Evolutionary conservation across 176 grass and related monocot genomes (phyloP).

Genomic region (Zoysia japonica): DNA sequence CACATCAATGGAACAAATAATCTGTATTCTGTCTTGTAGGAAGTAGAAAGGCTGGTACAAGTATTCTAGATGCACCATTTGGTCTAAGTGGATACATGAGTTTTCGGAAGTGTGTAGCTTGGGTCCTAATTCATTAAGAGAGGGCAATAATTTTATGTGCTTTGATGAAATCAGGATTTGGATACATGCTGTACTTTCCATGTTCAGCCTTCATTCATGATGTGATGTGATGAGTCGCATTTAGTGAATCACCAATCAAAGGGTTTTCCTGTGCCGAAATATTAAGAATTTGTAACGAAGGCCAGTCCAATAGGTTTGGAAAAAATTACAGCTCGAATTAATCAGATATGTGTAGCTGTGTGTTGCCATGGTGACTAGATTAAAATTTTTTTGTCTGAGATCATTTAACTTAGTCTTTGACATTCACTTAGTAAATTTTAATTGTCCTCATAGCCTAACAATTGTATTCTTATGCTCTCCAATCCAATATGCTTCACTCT

Average conservation of each 20-base stretch:
- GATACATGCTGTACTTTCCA: not conserved
- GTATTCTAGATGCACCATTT: not conserved
- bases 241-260: not conserved
- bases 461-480: not conserved
- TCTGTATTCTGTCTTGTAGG: conserved; percentile 12
- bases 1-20: not conserved
- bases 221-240: not conserved
- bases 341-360: not conserved
- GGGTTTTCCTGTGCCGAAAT: conserved; percentile 19
- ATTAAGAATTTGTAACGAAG: not conserved
- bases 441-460: not conserved
- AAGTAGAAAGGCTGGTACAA: not conserved
- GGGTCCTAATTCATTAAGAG: conserved; percentile 18
- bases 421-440: not conserved
- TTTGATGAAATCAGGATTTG: not conserved
- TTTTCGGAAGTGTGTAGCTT: not conserved
- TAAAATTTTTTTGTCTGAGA: not conserved
- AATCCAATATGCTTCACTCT: not conserved
- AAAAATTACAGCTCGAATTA: not conserved
- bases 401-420: not conserved
- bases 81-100: not conserved
- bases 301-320: not conserved
- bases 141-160: not conserved
- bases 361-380: conserved; percentile 13
- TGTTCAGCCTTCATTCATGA: not conserved